Percentiles rank a stretch among this genome's conserved stretches.
These are phyloP conservation scores for Diddensiella santjacobensis DNA, from an alignment of 805 yeast genomes.

Conservation along the genomic window DNA sequence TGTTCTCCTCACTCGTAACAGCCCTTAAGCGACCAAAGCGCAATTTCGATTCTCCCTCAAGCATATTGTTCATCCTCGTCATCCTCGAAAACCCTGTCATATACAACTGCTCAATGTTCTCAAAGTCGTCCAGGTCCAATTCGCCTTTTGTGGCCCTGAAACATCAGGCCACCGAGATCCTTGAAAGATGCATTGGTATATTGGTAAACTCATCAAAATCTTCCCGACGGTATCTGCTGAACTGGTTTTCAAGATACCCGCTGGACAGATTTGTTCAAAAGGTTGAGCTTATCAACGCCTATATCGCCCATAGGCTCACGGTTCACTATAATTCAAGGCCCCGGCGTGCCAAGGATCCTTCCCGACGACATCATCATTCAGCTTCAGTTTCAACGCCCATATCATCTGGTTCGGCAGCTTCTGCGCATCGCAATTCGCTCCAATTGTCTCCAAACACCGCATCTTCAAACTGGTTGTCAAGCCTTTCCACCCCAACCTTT, in stretches of 20 bases:
- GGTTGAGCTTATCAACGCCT: slow-evolving; percentile 68
- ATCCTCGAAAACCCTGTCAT: slow-evolving; percentile 67
- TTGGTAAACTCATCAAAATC: slow-evolving; percentile 48
- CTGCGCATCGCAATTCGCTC: not conserved
- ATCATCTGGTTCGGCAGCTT: not conserved
- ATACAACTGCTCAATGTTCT: slow-evolving; percentile 20
- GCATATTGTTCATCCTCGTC: slow-evolving; percentile 58
- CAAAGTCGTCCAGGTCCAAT: slow-evolving; percentile 2
- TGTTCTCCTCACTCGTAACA: slow-evolving; percentile 50
- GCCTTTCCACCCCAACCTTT: slow-evolving; percentile 4
- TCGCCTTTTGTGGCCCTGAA: slow-evolving; percentile 24
- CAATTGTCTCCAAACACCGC: not conserved
- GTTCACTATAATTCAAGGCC: slow-evolving; percentile 27
- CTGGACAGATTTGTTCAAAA: slow-evolving; percentile 44
- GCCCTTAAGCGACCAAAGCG: slow-evolving; percentile 50
- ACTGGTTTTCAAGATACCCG: slow-evolving; percentile 53
- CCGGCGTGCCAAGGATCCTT: slow-evolving; percentile 10
- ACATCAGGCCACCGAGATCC: slow-evolving; percentile 59
- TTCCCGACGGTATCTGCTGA: slow-evolving; percentile 43
- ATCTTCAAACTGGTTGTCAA: slow-evolving; percentile 1
- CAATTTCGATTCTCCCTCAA: slow-evolving; percentile 38
- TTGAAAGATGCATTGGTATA: slow-evolving; percentile 66
- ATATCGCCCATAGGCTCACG: slow-evolving; percentile 71
- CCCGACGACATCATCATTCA: slow-evolving; percentile 12
- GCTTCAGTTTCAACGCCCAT: slow-evolving; percentile 1